These are phyloP conservation scores for Chaetomium sp. DNA, from an alignment of 2,329 filamentous ascomycete genomes.

Conservation along the genomic window DNA sequence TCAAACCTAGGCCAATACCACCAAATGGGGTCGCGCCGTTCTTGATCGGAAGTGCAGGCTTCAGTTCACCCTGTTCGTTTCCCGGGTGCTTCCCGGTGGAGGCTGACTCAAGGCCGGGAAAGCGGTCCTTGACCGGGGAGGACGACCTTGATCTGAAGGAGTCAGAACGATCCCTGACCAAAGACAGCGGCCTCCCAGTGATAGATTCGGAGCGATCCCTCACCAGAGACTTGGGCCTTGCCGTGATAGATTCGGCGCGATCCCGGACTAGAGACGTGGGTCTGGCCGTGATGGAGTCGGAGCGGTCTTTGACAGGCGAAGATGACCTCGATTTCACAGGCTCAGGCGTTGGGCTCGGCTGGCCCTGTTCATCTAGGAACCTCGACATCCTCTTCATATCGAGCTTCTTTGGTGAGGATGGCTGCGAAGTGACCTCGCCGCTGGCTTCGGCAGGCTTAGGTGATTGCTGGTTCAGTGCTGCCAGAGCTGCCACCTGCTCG, in stretches of 20 bases:
- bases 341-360: conserved; percentile 37
- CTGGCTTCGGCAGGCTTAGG: conserved; percentile 31
- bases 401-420: conserved; percentile 59
- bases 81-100: conserved; percentile 37
- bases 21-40: conserved; percentile 41
- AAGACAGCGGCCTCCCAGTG: conserved; percentile 32
- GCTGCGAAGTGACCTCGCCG: conserved; percentile 43
- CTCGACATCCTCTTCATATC: conserved; percentile 61
- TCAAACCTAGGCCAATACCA: conserved; percentile 30
- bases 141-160: conserved; percentile 36
- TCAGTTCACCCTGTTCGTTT: conserved; percentile 36
- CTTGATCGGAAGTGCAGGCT: conserved; percentile 44
- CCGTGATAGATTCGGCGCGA: conserved; percentile 36
- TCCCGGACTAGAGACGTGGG: conserved; percentile 26
- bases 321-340: conserved; percentile 36
- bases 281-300: conserved; percentile 32
- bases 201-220: conserved; percentile 32
- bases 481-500: conserved; percentile 40
- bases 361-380: conserved; percentile 54
- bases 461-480: conserved; percentile 34
- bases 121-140: conserved; percentile 41
- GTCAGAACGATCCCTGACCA: conserved; percentile 32
- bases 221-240: conserved; percentile 40
- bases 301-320: conserved; percentile 38
- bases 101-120: conserved; percentile 34